Evolutionary conservation across 2,329 filamentous ascomycete genomes (phyloP), one percentile per base, ranked within the genome.

Genomic region (Aurifilum marmelostoma): DNA sequence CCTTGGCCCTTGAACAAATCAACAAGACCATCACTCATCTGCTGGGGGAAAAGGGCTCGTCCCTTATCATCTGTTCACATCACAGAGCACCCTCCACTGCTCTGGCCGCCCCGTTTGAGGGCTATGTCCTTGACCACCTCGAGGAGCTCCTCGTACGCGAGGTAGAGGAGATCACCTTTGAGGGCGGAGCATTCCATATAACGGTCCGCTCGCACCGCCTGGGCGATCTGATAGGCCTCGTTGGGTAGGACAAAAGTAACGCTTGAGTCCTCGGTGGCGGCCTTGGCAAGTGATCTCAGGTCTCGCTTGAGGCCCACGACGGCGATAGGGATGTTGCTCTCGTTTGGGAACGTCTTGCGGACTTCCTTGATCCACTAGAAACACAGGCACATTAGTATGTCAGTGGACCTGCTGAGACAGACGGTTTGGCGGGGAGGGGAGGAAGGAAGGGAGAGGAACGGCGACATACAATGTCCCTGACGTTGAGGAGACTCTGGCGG

Each of bases 101-200:
- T 87, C 77, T 88, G 85, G 2, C 84, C 85, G 1, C 84, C 84
- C 9, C 76, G 76, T 12, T 76, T 78, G 27, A 81, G 82, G 16
- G 78, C 81, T 37, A 84, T 85, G 73, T 82, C 78, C 66, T 84
- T 79, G 2, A 86, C 88, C 37, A 86, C 88, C 62, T 78, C 82
- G 76, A 86, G 89, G 27, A 90, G 83, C 75, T 90, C 88, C 75
- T 89, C 86, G 74, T 89, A 88, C 6, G 84, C 85, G 73, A 86
- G 79, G 72, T 82, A 80, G 59, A 89, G 75, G 66, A 90, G 80
- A 78, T 89, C 87, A 21, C 88, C 88, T 3, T 86, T 88, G 62
- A 84, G 78, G 8, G 88, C 87, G 1, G 87, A 89, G 77, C 88
- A 90, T 74, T 90, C 88, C 75, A 89, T 84, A 73, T 90, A 90